Evolutionary conservation across 805 yeast species (phyloP).

Genomic region (Schizosaccharomyces octosporus): DNA sequence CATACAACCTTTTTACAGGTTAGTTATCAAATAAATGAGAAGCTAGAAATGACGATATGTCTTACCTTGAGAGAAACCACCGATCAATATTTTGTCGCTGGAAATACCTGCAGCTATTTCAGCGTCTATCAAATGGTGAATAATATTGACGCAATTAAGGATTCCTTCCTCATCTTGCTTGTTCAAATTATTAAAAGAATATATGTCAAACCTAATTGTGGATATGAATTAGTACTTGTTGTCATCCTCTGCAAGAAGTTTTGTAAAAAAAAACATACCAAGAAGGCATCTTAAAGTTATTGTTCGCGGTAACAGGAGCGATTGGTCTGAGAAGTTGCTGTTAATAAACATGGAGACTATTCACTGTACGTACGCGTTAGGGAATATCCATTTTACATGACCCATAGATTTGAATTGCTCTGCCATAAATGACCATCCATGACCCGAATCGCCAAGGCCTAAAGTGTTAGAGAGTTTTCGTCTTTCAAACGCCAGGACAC

Average conservation of each 20-base stretch:
- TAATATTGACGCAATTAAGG: slow-evolving; percentile 11
- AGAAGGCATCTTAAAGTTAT: slow-evolving; percentile 44
- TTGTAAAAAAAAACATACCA: slow-evolving; percentile 34
- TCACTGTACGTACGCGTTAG: slow-evolving; percentile 30
- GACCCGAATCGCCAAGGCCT: slow-evolving; percentile 79
- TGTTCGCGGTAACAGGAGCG: slow-evolving; percentile 16
- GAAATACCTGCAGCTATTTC: slow-evolving; percentile 16
- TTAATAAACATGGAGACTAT: background rate
- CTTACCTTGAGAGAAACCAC: slow-evolving; percentile 82
- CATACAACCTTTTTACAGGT: background rate
- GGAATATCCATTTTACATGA: slow-evolving; percentile 56
- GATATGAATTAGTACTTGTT: background rate
- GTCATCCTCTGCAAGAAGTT: slow-evolving; percentile 2
- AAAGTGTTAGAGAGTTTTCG: slow-evolving; percentile 18
- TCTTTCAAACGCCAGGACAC: background rate
- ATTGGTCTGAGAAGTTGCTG: slow-evolving; percentile 19
- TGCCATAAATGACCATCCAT: slow-evolving; percentile 71
- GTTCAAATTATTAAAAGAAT: slow-evolving; percentile 2
- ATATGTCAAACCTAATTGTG: background rate
- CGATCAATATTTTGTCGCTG: slow-evolving; percentile 41
- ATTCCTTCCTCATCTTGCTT: slow-evolving; percentile 19
- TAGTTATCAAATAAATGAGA: background rate
- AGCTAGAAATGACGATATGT: too few relatives aligned
- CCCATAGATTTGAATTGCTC: slow-evolving; percentile 17
- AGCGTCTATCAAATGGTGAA: slow-evolving; percentile 12